A percentile compares a stretch with the other conserved stretches of the same genome.
Conservation (phyloP, 1,139 yeast species). For the Hyphopichia buzzinii region DNA sequence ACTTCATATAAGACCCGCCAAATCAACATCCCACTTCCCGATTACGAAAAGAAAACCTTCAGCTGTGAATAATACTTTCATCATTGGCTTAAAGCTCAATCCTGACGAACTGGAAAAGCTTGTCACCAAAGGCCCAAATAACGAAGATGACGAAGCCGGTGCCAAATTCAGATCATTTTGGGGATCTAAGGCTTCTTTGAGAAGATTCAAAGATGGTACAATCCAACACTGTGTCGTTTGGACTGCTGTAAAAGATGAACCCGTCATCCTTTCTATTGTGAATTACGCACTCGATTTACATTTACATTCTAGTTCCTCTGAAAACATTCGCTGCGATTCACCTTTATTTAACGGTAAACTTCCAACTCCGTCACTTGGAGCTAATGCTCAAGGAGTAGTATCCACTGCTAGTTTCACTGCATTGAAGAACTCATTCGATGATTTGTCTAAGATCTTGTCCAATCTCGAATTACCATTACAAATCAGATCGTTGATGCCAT, state of each 20-base stretch:
- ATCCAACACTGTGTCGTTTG: constrained; percentile 90
- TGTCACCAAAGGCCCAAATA: constrained; percentile 83
- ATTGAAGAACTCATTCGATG: constrained; percentile 65
- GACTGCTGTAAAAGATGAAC: constrained; percentile 59
- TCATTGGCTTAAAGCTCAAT: constrained; percentile 68
- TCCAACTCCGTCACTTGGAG: constrained; percentile 61
- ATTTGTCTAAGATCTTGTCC: constrained; percentile 52
- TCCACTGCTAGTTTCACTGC: constrained; percentile 53
- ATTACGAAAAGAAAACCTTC: constrained; percentile 59
- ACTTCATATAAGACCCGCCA: constrained; percentile 38
- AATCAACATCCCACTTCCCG: constrained; percentile 34
- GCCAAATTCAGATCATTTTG: constrained; percentile 75
- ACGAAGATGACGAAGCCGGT: constrained; percentile 57
- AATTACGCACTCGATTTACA: constrained; percentile 65
- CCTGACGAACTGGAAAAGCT: constrained; percentile 74
- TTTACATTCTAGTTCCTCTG: constrained; percentile 47
- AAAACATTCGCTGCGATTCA: constrained; percentile 39
- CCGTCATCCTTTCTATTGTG: constrained; percentile 65
- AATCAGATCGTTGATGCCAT: constrained; percentile 69
- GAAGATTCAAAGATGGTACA: constrained; percentile 89
- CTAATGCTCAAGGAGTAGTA: constrained; percentile 52
- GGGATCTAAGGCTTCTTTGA: constrained; percentile 82
- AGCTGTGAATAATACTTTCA: constrained; percentile 29
- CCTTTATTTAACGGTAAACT: constrained; percentile 48
- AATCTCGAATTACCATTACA: constrained; percentile 67